These are phyloP conservation scores for Pezicula carpinea DNA, from an alignment of 2,329 filamentous ascomycete genomes.

Conservation along the genomic window DNA sequence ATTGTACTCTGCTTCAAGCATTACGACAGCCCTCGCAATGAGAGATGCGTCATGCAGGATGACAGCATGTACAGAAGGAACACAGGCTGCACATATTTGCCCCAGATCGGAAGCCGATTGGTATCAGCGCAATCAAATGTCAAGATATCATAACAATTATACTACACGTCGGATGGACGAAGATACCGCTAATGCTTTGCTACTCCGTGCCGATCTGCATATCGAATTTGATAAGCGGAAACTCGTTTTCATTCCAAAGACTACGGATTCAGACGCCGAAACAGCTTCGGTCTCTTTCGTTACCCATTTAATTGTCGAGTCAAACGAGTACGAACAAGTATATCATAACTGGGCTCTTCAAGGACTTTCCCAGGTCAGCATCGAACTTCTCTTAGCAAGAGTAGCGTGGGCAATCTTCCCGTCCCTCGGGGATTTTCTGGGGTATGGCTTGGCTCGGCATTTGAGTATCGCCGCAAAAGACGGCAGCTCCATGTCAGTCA, in stretches of 20 bases:
- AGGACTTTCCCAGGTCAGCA: slow-evolving; percentile 1
- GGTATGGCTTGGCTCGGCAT: background rate
- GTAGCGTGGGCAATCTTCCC: slow-evolving; percentile 10
- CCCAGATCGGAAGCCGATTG: slow-evolving; percentile 7
- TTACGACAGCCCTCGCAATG: slow-evolving; percentile 1
- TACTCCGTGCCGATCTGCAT: slow-evolving; percentile 10
- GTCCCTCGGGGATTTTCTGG: background rate
- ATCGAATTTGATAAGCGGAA: slow-evolving; percentile 5
- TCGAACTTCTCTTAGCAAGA: slow-evolving; percentile 6
- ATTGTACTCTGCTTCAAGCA: slow-evolving; percentile 2
- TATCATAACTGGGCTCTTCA: slow-evolving; percentile 6
- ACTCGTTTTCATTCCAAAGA: slow-evolving; percentile 8
- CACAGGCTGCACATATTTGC: slow-evolving; percentile 9
- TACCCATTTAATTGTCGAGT: slow-evolving; percentile 3
- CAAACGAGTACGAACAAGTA: slow-evolving; percentile 2
- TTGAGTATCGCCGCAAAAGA: slow-evolving; percentile 2
- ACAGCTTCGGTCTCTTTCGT: slow-evolving; percentile 7
- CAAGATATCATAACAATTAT: slow-evolving; percentile 4
- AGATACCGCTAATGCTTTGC: slow-evolving; percentile 7
- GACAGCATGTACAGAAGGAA: slow-evolving; percentile 6
- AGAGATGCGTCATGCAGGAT: slow-evolving; percentile 11
- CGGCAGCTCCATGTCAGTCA: background rate
- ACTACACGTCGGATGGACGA: background rate
- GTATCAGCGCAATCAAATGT: slow-evolving; percentile 9
- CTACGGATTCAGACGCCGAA: background rate